A percentile compares a stretch with the other conserved stretches of the same genome.
phyloP scores from a whole-genome alignment of 371 early-diverging fungal species.

The Mortierella sp. region DNA sequence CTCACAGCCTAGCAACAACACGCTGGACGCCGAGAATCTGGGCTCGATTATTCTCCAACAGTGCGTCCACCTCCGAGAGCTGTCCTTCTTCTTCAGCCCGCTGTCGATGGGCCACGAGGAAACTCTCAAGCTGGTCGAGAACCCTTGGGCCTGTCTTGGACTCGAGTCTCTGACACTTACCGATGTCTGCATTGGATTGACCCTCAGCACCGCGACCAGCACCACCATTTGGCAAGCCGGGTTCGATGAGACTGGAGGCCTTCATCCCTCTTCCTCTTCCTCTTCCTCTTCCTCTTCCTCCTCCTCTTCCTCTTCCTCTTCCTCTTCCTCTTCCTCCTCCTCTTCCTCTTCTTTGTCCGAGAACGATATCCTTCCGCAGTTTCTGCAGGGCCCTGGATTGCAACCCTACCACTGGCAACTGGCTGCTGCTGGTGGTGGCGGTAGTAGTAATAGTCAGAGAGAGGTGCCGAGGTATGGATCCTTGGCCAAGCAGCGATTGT shows the following conservation, averaged over 20 bases:
- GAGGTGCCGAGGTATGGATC: background rate
- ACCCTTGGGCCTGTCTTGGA: conserved; percentile 32
- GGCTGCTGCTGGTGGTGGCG: background rate
- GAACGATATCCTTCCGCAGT: background rate
- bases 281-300: background rate
- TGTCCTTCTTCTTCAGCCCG: conserved; percentile 27
- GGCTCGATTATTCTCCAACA: conserved; percentile 17
- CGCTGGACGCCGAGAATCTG: conserved; percentile 31
- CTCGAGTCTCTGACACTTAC: conserved; percentile 32
- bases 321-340: background rate
- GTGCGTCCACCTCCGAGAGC: conserved; percentile 14
- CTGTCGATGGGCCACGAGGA: conserved; percentile 28
- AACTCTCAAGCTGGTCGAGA: conserved; percentile 28
- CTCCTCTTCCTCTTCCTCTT: background rate
- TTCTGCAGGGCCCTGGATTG: background rate
- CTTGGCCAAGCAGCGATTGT: conserved; percentile 27
- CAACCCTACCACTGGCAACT: conserved; percentile 28
- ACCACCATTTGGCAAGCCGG: background rate
- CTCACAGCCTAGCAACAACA: too few relatives aligned
- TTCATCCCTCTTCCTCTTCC: too few relatives aligned
- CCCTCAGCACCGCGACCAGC: background rate
- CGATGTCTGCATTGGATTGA: conserved; percentile 17
- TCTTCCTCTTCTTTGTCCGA: background rate
- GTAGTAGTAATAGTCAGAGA: background rate
- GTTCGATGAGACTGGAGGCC: background rate